Conservation (phyloP, 2,329 filamentous ascomycete genomes). For the Davidsoniella eucalypti region DNA sequence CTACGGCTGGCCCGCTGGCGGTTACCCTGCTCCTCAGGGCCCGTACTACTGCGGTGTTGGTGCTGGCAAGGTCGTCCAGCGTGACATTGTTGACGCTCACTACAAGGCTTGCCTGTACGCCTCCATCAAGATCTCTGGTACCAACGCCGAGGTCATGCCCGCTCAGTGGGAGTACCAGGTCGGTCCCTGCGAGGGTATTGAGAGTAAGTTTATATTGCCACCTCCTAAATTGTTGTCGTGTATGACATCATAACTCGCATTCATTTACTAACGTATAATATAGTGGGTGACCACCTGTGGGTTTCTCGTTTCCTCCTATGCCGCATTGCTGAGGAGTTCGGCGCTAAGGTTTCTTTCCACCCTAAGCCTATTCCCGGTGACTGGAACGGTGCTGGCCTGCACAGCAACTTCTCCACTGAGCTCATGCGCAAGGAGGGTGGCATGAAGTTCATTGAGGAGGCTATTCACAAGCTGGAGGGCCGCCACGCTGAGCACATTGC, state of each 20-base stretch:
- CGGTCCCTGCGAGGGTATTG: slow-evolving; percentile 74
- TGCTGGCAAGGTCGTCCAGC: slow-evolving; percentile 90
- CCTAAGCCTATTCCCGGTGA: slow-evolving; percentile 87
- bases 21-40: slow-evolving; percentile 82
- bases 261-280: slow-evolving; percentile 16
- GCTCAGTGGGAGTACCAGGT: slow-evolving; percentile 91
- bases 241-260: not conserved
- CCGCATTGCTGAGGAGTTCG: slow-evolving; percentile 91
- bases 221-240: no score
- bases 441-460: slow-evolving; percentile 84
- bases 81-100: slow-evolving; percentile 75
- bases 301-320: slow-evolving; percentile 64
- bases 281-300: slow-evolving; percentile 94
- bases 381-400: slow-evolving; percentile 92
- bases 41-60: slow-evolving; percentile 89
- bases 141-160: slow-evolving; percentile 97
- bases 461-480: slow-evolving; percentile 67
- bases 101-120: slow-evolving; percentile 55
- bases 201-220: slow-evolving; percentile 37
- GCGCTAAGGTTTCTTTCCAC: slow-evolving; percentile 84
- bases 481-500: slow-evolving; percentile 74
- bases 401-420: slow-evolving; percentile 84
- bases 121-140: slow-evolving; percentile 86
- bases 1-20: slow-evolving; percentile 55
- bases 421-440: slow-evolving; percentile 82